Evolutionary conservation across 225 moss, liverwort and hornwort species (phyloP).

Genomic region (Straminergon stramineum): DNA sequence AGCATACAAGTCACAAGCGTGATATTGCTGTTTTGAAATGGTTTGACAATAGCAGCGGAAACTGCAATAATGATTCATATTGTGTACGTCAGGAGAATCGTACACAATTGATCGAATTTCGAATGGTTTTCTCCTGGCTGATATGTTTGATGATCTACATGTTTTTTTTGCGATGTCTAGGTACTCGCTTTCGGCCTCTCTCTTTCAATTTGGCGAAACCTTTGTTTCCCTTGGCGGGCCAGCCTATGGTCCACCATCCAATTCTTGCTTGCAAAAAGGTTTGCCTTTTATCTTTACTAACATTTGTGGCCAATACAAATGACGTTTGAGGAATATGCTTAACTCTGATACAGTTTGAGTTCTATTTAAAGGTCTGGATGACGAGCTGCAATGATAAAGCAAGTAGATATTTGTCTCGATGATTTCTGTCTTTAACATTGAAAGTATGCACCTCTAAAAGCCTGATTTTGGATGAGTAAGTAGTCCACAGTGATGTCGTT

Average conservation of each 20-base stretch:
- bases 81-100: background rate
- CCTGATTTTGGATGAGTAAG: background rate
- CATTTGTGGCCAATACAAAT: background rate
- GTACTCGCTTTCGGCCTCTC: conserved; percentile 94
- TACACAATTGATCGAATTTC: background rate
- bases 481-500: background rate
- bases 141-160: background rate
- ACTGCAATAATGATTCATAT: background rate
- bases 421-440: background rate
- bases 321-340: background rate
- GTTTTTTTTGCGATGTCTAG: conserved; percentile 27
- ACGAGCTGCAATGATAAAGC: background rate
- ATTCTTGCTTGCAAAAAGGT: conserved; percentile 98
- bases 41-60: background rate
- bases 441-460: background rate
- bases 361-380: background rate
- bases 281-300: background rate
- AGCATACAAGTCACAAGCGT: background rate
- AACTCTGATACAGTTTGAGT: background rate
- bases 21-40: background rate
- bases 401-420: background rate
- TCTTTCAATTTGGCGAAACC: conserved; percentile 97
- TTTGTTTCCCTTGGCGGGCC: conserved; percentile 90
- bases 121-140: background rate
- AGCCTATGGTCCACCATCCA: conserved; percentile 98